Evolutionary conservation across 139 green algal genomes (phyloP).

Genomic region (Pleodorina starrii): DNA sequence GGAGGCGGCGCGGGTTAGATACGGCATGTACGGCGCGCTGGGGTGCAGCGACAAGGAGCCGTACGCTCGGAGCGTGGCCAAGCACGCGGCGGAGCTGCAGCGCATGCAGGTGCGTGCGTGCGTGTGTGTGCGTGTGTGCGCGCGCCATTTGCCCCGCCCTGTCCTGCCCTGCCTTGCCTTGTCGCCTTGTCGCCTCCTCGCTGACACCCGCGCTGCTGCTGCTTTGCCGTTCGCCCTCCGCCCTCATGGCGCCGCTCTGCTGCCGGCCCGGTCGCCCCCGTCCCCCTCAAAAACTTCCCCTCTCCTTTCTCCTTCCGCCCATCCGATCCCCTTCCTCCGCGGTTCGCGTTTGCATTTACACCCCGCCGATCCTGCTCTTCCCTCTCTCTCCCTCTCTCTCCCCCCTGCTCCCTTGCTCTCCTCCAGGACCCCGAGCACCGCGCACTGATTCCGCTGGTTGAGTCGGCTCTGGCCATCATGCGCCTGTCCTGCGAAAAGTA

Average conservation of each 20-base stretch:
- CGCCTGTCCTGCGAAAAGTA: conserved; percentile 88
- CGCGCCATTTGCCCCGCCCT: no score
- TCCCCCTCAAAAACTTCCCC: no score
- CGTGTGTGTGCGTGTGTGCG: no score
- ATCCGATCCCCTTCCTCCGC: no score
- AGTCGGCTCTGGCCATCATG: conserved; percentile 87
- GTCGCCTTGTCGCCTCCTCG: neutral
- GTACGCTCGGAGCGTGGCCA: conserved; percentile 48
- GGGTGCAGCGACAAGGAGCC: neutral
- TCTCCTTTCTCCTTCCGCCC: no score
- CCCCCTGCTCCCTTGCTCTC: neutral
- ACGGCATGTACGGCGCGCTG: neutral
- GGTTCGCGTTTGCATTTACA: no score
- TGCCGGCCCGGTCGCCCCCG: no score
- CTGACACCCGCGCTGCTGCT: neutral
- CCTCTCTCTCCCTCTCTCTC: no score
- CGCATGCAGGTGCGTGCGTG: conserved; percentile 67
- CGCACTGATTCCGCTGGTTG: conserved; percentile 78
- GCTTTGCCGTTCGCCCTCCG: neutral
- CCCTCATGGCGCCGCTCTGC: no score
- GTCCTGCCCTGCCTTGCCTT: no score
- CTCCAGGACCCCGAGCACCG: conserved; percentile 72
- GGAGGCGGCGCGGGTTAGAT: neutral
- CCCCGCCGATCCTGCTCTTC: no score
- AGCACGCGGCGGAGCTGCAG: conserved; percentile 64